Evolutionary conservation across 1,139 yeast species (phyloP).

Genomic region (Tardiomyces digboiensis): DNA sequence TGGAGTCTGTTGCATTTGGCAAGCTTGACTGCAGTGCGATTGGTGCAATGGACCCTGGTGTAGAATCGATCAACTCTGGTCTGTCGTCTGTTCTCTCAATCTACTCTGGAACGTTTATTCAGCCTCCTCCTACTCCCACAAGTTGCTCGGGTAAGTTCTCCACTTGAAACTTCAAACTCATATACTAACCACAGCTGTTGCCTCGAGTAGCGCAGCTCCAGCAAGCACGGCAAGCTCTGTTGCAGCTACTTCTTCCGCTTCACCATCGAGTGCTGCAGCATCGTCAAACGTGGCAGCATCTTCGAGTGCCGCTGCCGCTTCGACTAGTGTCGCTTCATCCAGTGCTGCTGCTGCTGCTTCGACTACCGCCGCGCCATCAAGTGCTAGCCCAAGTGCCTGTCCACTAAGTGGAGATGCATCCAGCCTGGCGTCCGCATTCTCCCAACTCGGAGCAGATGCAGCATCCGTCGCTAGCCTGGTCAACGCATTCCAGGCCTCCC

Average conservation of each 20-base stretch:
- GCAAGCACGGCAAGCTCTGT: background rate
- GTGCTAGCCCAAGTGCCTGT: too few relatives aligned
- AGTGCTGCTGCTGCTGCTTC: too few relatives aligned
- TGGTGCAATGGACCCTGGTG: background rate
- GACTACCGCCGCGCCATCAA: too few relatives aligned
- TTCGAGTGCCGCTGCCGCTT: background rate
- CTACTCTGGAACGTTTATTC: background rate
- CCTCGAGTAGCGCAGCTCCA: background rate
- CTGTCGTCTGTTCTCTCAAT: background rate
- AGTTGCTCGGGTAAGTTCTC: background rate
- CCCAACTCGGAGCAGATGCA: background rate
- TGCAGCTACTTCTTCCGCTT: background rate
- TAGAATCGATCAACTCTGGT: background rate
- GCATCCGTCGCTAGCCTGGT: background rate
- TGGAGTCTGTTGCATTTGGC: background rate
- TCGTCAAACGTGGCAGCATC: background rate
- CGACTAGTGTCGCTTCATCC: too few relatives aligned
- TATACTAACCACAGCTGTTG: background rate
- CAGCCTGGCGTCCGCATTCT: background rate
- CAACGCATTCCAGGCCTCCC: background rate
- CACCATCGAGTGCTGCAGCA: background rate
- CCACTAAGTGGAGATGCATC: too few relatives aligned
- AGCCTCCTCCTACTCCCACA: background rate
- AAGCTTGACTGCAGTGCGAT: background rate
- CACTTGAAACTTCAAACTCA: too few relatives aligned